These are phyloP conservation scores for Gonium pectorale DNA, from an alignment of 139 green algal species.

Conservation along the genomic window DNA sequence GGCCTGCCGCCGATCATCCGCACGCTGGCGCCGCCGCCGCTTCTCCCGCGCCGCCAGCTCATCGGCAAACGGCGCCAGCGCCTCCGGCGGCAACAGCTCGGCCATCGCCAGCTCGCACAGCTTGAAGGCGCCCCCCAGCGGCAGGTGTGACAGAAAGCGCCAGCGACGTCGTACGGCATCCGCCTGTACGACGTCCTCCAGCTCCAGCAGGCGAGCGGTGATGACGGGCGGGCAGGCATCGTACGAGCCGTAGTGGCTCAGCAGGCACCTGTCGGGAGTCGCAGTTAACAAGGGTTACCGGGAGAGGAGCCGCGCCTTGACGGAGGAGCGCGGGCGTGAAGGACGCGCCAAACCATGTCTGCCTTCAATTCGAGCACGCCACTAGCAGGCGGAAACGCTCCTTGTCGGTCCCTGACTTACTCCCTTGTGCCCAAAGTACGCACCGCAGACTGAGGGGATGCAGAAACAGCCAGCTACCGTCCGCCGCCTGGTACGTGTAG, in stretches of 20 bases:
- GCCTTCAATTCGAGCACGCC: too few relatives aligned
- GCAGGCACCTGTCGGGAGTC: conserved; percentile 48
- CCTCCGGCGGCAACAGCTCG: conserved; percentile 62
- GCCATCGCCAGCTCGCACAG: conserved; percentile 67
- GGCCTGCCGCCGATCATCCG: conserved; percentile 32
- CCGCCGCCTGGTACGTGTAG: conserved; percentile 63
- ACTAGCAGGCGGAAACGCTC: too few relatives aligned
- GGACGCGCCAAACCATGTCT: too few relatives aligned
- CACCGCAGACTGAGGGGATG: conserved; percentile 77
- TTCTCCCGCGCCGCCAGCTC: conserved; percentile 73
- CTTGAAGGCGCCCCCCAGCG: conserved; percentile 64
- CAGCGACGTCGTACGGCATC: conserved; percentile 51
- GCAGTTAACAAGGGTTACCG: too few relatives aligned
- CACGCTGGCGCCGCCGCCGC: conserved; percentile 54
- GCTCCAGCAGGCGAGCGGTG: conserved; percentile 72
- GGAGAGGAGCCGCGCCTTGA: too few relatives aligned
- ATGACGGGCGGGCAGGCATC: conserved; percentile 67
- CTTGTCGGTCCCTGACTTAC: too few relatives aligned
- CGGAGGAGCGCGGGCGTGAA: too few relatives aligned
- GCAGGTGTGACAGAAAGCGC: conserved; percentile 78
- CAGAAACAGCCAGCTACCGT: conserved; percentile 87
- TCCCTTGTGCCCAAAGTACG: too few relatives aligned
- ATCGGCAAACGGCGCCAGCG: conserved; percentile 76
- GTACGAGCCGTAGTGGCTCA: conserved; percentile 69
- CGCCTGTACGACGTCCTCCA: conserved; percentile 75